A percentile compares a stretch with the other conserved stretches of the same genome.
Conservation (phyloP, 331 rosid species). For the Saraca asoca region DNA sequence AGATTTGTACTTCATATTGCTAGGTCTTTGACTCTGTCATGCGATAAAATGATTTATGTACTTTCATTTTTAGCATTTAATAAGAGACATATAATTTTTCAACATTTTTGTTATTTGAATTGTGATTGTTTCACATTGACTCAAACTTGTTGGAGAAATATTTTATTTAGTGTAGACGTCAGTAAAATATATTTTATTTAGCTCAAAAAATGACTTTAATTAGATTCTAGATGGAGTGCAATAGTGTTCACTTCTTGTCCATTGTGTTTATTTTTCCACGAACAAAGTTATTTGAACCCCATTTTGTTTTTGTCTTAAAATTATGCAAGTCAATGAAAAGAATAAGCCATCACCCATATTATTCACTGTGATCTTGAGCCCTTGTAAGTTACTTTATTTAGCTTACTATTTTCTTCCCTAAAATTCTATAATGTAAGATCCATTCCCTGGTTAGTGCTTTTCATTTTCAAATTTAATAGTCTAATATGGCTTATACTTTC, state of each 20-base stretch:
- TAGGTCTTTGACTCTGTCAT: constrained; percentile 61
- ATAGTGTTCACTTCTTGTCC: background rate
- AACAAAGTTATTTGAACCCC: constrained; percentile 5
- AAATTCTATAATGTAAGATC: constrained; percentile 24
- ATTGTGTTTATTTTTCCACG: constrained; percentile 11
- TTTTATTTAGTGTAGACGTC: background rate
- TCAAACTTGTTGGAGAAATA: background rate
- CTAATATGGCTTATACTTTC: constrained; percentile 43
- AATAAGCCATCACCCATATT: constrained; percentile 85
- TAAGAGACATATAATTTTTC: background rate
- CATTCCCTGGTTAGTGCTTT: background rate
- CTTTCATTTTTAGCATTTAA: too few relatives aligned
- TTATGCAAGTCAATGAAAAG: constrained; percentile 86
- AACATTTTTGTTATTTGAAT: background rate
- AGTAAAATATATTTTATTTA: background rate
- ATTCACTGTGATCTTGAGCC: constrained; percentile 99
- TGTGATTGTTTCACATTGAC: background rate
- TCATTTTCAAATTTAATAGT: constrained; percentile 27
- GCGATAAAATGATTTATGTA: too few relatives aligned
- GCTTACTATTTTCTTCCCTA: constrained; percentile 24
- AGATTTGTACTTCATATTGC: constrained; percentile 90
- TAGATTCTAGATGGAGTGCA: constrained; percentile 3
- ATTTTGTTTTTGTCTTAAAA: constrained; percentile 9
- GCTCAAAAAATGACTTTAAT: background rate
- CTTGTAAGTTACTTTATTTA: constrained; percentile 55